Percentiles rank a stretch among this genome's conserved stretches.
phyloP scores from a whole-genome alignment of 495 filamentous ascomycete species.

The Penicillium antarcticum region DNA sequence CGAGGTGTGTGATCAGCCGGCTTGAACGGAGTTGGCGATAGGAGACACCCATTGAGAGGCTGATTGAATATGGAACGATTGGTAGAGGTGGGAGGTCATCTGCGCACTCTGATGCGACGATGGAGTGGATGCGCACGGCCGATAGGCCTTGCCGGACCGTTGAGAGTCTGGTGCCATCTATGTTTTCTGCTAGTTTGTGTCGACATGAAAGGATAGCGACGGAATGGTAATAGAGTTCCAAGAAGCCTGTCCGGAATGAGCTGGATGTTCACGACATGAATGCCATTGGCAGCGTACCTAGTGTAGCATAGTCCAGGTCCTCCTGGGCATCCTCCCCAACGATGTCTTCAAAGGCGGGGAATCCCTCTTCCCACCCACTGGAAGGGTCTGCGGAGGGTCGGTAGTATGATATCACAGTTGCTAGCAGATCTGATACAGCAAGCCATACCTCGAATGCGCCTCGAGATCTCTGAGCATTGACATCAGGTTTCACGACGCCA shows the following conservation, averaged over 20 bases:
- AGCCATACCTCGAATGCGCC: slow-evolving; percentile 52
- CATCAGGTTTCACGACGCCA: slow-evolving; percentile 33
- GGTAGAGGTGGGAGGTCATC: slow-evolving; percentile 57
- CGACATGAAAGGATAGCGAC: slow-evolving; percentile 61
- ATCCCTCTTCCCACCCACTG: slow-evolving; percentile 51
- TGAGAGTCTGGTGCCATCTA: slow-evolving; percentile 40
- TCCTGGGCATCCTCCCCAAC: slow-evolving; percentile 45
- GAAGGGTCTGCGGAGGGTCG: slow-evolving; percentile 49
- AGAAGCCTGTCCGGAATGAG: slow-evolving; percentile 39
- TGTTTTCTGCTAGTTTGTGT: slow-evolving; percentile 33
- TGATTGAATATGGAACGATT: slow-evolving; percentile 64
- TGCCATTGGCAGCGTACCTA: slow-evolving; percentile 15
- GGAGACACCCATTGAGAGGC: slow-evolving; percentile 64
- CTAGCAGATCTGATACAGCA: slow-evolving; percentile 51
- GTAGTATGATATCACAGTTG: slow-evolving; percentile 66
- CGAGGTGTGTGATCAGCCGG: slow-evolving; percentile 58
- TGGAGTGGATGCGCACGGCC: slow-evolving; percentile 60
- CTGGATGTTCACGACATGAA: neutral
- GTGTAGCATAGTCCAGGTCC: slow-evolving; percentile 27
- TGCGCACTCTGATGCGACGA: slow-evolving; percentile 52
- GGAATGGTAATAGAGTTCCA: slow-evolving; percentile 69
- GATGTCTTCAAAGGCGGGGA: slow-evolving; percentile 67
- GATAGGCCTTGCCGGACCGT: slow-evolving; percentile 61
- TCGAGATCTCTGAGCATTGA: slow-evolving; percentile 1
- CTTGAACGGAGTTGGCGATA: slow-evolving; percentile 70